Evolutionary conservation across 192 early-diverging fungal species (phyloP), one percentile per base, ranked within the genome.

Genomic region (Backusella sp.): DNA sequence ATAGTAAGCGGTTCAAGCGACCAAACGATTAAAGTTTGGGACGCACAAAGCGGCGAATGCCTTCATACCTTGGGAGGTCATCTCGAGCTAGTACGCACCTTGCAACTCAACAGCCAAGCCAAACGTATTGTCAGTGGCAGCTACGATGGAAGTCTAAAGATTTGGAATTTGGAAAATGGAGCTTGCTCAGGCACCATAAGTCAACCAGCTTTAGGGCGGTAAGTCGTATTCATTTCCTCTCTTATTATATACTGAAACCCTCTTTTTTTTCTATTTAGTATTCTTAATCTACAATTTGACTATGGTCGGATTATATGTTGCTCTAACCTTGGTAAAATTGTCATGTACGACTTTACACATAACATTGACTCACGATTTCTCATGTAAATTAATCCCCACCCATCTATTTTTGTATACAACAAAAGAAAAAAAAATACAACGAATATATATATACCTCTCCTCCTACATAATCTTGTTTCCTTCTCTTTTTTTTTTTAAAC

Each of bases 111-210:
- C 74, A 80, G 76, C 12, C 39, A 62, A 23, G 76, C 80, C 62
- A 79, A 88, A 32, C 77, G 88, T 19, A 84, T 98, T 35, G 92
- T 98, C 17, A 93, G 93, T 34, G 96, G 94, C 6, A 91, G 91
- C 26, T 98, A 98, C 76, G 96, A 98, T 81, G 89, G 94, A 77
- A 90, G 91, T 1, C 79, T 98, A 73, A 95, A 93, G 80, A 86
- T 98, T 26, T 98, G 97, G 97, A 87, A 92, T 70, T 77, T 92
- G 41, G 84, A 89, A 46, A 90, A 88, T 0, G 95, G 94, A 2
- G 77, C 77, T 44, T 53, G 53, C 4, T 32, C 26, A 19, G n/a
- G 67, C 4, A 44, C 32, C 39, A 19, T 77, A 23, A 32, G 36
- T 15, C 46, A 71, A 28, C 35, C 32, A 7, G 36, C 49, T 14